Conservation (phyloP, 2,329 filamentous ascomycete genomes). For the Neonectria punicea region DNA sequence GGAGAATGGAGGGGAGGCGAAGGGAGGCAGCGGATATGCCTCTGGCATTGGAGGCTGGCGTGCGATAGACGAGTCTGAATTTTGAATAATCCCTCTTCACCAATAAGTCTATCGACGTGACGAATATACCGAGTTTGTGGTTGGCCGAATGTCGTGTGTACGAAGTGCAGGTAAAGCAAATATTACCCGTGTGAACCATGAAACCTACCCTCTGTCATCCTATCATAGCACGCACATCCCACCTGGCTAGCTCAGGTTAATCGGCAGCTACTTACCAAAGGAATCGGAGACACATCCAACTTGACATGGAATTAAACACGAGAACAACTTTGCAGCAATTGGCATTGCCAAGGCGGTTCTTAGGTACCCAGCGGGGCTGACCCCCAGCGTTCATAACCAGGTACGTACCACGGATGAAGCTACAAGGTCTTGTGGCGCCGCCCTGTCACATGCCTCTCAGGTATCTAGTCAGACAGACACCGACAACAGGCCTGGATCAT, state of each 20-base stretch:
- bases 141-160: neutral
- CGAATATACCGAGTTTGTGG: neutral
- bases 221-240: neutral
- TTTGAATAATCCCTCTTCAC: constrained; percentile 15
- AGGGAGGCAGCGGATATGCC: neutral
- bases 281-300: neutral
- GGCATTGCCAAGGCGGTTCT: neutral
- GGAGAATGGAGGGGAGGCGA: neutral
- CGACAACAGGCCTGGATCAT: neutral
- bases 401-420: neutral
- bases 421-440: constrained; percentile 9
- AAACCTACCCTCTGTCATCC: too few species aligned
- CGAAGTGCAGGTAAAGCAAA: neutral
- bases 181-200: too few species aligned
- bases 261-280: neutral
- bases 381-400: neutral
- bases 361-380: neutral
- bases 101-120: neutral
- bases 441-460: constrained; percentile 16
- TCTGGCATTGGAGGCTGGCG: constrained; percentile 11
- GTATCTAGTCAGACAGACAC: neutral
- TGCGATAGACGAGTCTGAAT: constrained; percentile 18
- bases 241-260: neutral
- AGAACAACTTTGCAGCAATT: neutral
- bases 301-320: neutral